A percentile compares a stretch with the other conserved stretches of the same genome.
Evolutionary conservation across 2,329 filamentous ascomycete genomes (phyloP).

Genomic region (Hymenoscyphus fraxineus): DNA sequence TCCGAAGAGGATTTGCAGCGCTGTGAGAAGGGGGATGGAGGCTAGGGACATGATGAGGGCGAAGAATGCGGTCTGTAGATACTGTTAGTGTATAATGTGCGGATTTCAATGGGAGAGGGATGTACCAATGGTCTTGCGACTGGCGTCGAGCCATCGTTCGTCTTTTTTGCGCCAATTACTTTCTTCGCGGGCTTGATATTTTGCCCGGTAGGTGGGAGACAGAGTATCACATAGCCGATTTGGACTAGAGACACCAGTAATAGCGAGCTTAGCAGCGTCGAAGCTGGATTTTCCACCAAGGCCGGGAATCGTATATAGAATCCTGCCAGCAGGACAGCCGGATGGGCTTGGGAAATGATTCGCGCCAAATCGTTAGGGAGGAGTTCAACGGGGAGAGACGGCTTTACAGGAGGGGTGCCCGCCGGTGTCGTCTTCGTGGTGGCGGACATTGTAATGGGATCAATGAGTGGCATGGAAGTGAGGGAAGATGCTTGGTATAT

Average conservation of each 20-base stretch:
- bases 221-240: slow-evolving; percentile 56
- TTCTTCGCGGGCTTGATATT: slow-evolving; percentile 42
- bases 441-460: slow-evolving; percentile 31
- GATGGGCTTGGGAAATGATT: slow-evolving; percentile 63
- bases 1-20: slow-evolving; percentile 75
- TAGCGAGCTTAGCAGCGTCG: slow-evolving; percentile 58
- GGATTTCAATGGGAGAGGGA: neutral
- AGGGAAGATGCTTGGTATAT: neutral
- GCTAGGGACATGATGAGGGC: slow-evolving; percentile 54
- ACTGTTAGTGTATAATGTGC: neutral
- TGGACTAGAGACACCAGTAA: slow-evolving; percentile 64
- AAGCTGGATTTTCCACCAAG: slow-evolving; percentile 67
- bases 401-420: slow-evolving; percentile 16
- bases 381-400: slow-evolving; percentile 31
- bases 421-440: slow-evolving; percentile 20
- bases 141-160: slow-evolving; percentile 19
- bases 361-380: slow-evolving; percentile 40
- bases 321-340: slow-evolving; percentile 60
- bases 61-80: slow-evolving; percentile 61
- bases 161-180: slow-evolving; percentile 53
- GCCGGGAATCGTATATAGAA: slow-evolving; percentile 61
- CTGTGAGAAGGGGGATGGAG: slow-evolving; percentile 51
- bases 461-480: slow-evolving; percentile 31
- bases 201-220: slow-evolving; percentile 59
- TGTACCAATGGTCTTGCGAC: slow-evolving; percentile 17